These are phyloP conservation scores for Schizopora paradoxa DNA, from an alignment of 1,284 basidiomycete species.

Conservation along the genomic window DNA sequence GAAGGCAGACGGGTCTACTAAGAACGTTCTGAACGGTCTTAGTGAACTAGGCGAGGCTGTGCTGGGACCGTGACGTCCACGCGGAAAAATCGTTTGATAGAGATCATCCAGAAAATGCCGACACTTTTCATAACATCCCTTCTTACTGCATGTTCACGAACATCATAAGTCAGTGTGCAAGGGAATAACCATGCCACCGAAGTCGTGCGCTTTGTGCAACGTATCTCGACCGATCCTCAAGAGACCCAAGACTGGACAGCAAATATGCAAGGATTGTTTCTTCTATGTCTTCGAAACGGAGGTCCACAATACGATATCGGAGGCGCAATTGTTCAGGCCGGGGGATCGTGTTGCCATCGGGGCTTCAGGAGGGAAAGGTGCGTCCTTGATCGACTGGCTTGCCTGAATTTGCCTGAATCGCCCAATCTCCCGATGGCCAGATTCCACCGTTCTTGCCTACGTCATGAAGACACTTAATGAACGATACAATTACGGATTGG, in stretches of 20 bases:
- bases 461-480: constrained; percentile 96
- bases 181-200: constrained; percentile 55
- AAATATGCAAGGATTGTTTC: constrained; percentile 94
- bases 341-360: constrained; percentile 97
- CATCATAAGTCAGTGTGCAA: too few species aligned
- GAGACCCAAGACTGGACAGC: constrained; percentile 95
- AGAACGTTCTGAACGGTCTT: too few species aligned
- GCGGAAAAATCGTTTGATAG: too few species aligned
- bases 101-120: too few species aligned
- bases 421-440: too few species aligned
- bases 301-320: constrained; percentile 91
- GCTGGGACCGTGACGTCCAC: too few species aligned
- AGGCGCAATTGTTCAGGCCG: constrained; percentile 78
- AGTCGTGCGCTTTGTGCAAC: constrained; percentile 70
- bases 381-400: constrained; percentile 10
- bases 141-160: too few species aligned
- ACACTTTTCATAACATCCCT: too few species aligned
- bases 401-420: not conserved
- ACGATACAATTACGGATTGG: constrained; percentile 88
- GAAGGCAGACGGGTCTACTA: too few species aligned
- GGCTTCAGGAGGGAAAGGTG: constrained; percentile 96
- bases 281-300: constrained; percentile 98
- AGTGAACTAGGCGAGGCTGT: too few species aligned
- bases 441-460: constrained; percentile 96
- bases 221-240: constrained; percentile 83